These are phyloP conservation scores for Erysimum cheiranthoides DNA, from an alignment of 345 rosid species.

Conservation along the genomic window DNA sequence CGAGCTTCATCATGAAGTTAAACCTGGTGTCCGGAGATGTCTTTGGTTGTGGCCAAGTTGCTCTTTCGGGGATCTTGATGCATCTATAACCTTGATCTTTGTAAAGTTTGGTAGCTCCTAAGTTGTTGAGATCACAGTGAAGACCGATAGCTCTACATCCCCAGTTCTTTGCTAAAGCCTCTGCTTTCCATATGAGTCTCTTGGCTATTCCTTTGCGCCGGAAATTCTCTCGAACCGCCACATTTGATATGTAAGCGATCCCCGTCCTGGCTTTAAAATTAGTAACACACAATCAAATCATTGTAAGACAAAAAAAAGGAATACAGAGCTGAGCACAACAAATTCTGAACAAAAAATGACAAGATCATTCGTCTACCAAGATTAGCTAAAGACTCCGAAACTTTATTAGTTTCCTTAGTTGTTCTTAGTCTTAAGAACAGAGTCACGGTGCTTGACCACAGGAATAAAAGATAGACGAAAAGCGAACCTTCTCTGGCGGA, in stretches of 20 bases:
- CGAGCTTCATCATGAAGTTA: constrained; percentile 92
- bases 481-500: constrained; percentile 71
- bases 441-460: background rate
- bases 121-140: constrained; percentile 83
- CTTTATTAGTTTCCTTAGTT: background rate
- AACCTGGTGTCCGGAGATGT: constrained; percentile 68
- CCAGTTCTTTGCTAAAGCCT: constrained; percentile 85
- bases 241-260: constrained; percentile 90
- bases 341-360: background rate
- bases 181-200: constrained; percentile 77
- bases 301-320: background rate
- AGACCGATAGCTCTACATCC: constrained; percentile 83
- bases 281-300: constrained; percentile 19
- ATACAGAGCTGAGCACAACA: background rate
- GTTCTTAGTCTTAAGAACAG: background rate
- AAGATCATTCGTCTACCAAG: background rate
- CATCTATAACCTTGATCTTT: constrained; percentile 73
- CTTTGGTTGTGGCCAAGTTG: constrained; percentile 82
- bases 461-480: background rate
- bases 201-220: constrained; percentile 87
- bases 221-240: constrained; percentile 80
- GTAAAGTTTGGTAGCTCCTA: constrained; percentile 75
- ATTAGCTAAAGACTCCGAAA: constrained; percentile 4
- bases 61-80: constrained; percentile 79
- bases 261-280: constrained; percentile 64